These are phyloP conservation scores for Backusella psychrophila DNA, from an alignment of 192 early-diverging fungal genomes.

Conservation along the genomic window DNA sequence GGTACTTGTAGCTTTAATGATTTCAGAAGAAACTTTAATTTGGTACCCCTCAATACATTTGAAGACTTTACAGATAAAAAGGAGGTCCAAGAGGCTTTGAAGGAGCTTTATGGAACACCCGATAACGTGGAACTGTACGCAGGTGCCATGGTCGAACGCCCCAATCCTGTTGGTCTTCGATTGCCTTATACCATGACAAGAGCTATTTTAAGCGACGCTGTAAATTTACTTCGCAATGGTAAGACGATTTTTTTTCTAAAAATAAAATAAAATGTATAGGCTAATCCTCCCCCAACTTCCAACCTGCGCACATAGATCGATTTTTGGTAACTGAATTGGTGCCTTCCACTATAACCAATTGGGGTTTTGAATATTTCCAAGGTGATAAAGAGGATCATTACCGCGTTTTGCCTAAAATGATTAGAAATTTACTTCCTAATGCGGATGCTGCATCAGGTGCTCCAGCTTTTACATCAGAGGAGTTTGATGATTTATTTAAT, in stretches of 20 bases:
- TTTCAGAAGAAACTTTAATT: conserved; percentile 37
- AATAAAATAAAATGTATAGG: not conserved
- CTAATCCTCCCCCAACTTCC: no score
- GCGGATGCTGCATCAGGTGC: not conserved
- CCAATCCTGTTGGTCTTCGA: conserved; percentile 40
- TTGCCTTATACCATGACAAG: conserved; percentile 43
- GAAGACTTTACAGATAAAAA: conserved; percentile 35
- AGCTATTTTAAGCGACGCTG: conserved; percentile 48
- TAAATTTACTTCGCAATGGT: conserved; percentile 45
- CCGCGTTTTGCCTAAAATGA: conserved; percentile 18
- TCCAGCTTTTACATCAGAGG: conserved; percentile 1
- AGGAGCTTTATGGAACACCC: conserved; percentile 41
- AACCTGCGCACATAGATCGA: conserved; percentile 33
- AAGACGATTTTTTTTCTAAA: not conserved
- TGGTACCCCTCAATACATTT: conserved; percentile 29
- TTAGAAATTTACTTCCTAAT: conserved; percentile 15
- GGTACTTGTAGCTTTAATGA: conserved; percentile 48
- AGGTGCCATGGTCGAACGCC: conserved; percentile 42
- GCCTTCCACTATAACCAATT: conserved; percentile 42
- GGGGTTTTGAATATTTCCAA: conserved; percentile 36
- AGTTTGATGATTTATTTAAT: not conserved
- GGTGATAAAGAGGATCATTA: conserved; percentile 13
- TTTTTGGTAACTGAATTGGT: conserved; percentile 39
- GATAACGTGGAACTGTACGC: conserved; percentile 49
- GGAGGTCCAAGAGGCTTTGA: conserved; percentile 20